Conservation (phyloP, 441 rosid genomes). For the Pelargonium australe region DNA sequence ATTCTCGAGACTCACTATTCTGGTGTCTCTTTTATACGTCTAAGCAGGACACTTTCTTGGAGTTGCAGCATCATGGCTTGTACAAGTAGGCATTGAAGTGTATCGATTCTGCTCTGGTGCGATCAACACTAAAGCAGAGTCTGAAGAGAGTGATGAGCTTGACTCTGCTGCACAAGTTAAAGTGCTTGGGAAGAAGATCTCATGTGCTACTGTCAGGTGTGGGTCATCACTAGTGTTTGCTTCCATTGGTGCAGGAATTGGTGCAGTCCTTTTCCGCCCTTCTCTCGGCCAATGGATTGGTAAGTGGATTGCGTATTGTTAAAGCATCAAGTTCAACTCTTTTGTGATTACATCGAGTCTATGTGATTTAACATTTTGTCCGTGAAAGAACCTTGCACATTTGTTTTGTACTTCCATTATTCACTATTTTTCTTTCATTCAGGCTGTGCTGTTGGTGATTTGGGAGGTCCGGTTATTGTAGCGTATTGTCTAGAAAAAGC, state of each 20-base stretch:
- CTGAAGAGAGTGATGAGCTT: constrained; percentile 29
- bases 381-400: too few relatives aligned
- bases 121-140: constrained; percentile 23
- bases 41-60: constrained; percentile 75
- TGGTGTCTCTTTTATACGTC: constrained; percentile 12
- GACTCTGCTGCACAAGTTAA: constrained; percentile 39
- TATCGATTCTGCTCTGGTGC: constrained; percentile 42
- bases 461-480: constrained; percentile 67
- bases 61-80: constrained; percentile 75
- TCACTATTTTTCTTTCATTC: too few relatives aligned
- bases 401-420: too few relatives aligned
- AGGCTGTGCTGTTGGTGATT: constrained; percentile 60
- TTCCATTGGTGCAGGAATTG: constrained; percentile 81
- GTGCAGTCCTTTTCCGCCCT: constrained; percentile 66
- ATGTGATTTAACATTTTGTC: too few relatives aligned
- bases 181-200: constrained; percentile 63
- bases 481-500: constrained; percentile 56
- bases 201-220: constrained; percentile 56
- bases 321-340: too few relatives aligned
- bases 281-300: constrained; percentile 75
- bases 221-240: constrained; percentile 74
- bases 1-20: background rate
- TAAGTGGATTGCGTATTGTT: too few relatives aligned
- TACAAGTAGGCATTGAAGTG: constrained; percentile 77
- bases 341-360: too few relatives aligned